Conservation (phyloP, 345 rosid genomes). For the Populus davidiana region DNA sequence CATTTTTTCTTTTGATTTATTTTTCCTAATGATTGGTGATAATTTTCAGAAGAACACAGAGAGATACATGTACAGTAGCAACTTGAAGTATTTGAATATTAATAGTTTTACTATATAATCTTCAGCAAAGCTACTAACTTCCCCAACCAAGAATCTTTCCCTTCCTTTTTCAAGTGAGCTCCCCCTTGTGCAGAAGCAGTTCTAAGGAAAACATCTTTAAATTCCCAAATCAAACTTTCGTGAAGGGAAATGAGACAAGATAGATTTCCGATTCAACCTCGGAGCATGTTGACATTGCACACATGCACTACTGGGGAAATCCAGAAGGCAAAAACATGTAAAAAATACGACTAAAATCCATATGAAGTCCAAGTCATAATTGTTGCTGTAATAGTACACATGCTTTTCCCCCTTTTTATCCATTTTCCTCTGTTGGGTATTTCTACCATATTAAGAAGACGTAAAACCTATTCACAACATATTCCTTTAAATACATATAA, state of each 20-base stretch:
- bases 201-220: not conserved
- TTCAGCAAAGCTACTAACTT: no score
- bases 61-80: conserved; percentile 5
- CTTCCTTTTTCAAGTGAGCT: no score
- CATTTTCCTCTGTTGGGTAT: not conserved
- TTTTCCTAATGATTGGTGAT: not conserved
- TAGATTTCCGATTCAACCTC: not conserved
- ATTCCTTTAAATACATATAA: not conserved
- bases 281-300: not conserved
- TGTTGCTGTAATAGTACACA: no score
- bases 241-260: no score
- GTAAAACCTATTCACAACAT: not conserved
- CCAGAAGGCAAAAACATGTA: not conserved
- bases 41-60: not conserved
- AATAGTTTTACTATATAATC: not conserved
- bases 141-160: not conserved
- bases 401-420: not conserved
- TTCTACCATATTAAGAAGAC: not conserved
- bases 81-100: not conserved
- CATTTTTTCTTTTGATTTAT: not conserved
- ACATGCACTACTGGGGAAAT: not conserved
- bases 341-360: not conserved
- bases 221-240: no score
- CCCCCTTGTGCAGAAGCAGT: no score
- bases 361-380: no score